Conservation (phyloP, 805 yeast genomes). For the Candida namnaoensis region DNA sequence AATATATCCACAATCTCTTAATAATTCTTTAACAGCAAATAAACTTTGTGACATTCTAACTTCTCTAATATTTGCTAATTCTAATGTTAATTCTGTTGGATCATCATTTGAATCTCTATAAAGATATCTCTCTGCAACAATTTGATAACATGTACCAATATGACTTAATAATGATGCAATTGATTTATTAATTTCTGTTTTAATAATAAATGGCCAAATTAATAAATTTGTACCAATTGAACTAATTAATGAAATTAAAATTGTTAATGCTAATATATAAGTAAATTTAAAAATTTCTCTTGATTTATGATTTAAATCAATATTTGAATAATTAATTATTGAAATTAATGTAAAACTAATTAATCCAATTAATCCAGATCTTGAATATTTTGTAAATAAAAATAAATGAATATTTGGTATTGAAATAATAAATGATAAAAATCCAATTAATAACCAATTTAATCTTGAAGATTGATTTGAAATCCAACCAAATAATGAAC, state of each 20-base stretch:
- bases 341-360: slow-evolving; percentile 31
- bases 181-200: slow-evolving; percentile 30
- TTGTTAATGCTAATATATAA: slow-evolving; percentile 30
- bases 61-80: slow-evolving; percentile 36
- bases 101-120: slow-evolving; percentile 38
- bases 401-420: slow-evolving; percentile 24
- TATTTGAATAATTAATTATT: slow-evolving; percentile 16
- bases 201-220: slow-evolving; percentile 39
- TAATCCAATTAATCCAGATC: slow-evolving; percentile 32
- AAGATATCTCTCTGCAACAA: slow-evolving; percentile 37
- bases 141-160: slow-evolving; percentile 36
- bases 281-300: slow-evolving; percentile 24
- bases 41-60: slow-evolving; percentile 37
- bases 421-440: slow-evolving; percentile 28
- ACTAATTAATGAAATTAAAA: slow-evolving; percentile 28
- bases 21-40: slow-evolving; percentile 27
- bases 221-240: slow-evolving; percentile 33
- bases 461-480: slow-evolving; percentile 29
- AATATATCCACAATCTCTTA: slow-evolving; percentile 22
- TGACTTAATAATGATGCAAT: slow-evolving; percentile 30
- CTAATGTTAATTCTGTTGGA: slow-evolving; percentile 35
- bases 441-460: slow-evolving; percentile 29
- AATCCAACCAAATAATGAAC: slow-evolving; percentile 40
- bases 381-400: slow-evolving; percentile 28
- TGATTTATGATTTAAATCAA: slow-evolving; percentile 8